Conservation (phyloP, 805 yeast genomes). For the Myxozyma sirexii region DNA sequence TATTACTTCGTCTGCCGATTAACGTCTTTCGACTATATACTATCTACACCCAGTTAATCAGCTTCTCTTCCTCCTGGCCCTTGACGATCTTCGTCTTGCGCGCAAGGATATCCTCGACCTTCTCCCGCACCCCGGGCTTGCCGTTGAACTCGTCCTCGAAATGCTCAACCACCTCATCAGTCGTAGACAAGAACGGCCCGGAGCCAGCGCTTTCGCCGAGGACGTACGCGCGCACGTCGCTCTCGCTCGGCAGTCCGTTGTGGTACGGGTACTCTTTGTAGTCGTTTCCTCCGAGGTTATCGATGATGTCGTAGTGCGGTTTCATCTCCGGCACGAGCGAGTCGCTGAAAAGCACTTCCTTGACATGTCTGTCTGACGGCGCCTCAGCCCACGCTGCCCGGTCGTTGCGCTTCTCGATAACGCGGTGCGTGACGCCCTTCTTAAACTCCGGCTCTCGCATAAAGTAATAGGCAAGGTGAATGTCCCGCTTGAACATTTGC, state of each 20-base stretch:
- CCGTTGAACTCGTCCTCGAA: slow-evolving; percentile 58
- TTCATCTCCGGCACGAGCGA: slow-evolving; percentile 5
- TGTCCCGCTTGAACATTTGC: slow-evolving; percentile 71
- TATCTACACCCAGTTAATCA: slow-evolving; percentile 51
- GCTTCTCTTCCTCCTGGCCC: slow-evolving; percentile 44
- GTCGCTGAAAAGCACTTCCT: slow-evolving; percentile 36
- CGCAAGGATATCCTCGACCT: slow-evolving; percentile 61
- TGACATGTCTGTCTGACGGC: slow-evolving; percentile 43
- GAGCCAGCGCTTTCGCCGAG: slow-evolving; percentile 69
- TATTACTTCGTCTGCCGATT: neutral
- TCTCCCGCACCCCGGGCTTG: slow-evolving; percentile 61
- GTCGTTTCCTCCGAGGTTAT: slow-evolving; percentile 40
- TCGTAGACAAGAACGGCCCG: slow-evolving; percentile 69
- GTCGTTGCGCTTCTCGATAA: slow-evolving; percentile 60
- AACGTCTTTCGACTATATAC: neutral
- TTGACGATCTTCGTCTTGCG: slow-evolving; percentile 56
- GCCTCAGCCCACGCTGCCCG: slow-evolving; percentile 56
- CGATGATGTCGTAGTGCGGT: neutral
- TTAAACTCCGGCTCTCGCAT: slow-evolving; percentile 66
- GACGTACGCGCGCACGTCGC: slow-evolving; percentile 64
- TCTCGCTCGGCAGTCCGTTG: slow-evolving; percentile 80
- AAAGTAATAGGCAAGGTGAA: slow-evolving; percentile 75
- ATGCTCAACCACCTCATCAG: slow-evolving; percentile 64
- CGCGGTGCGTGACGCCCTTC: slow-evolving; percentile 49
- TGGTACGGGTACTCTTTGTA: slow-evolving; percentile 59